Evolutionary conservation across 352 stramenopile genomes (phyloP).

Genomic region (Thalassiosira livingstoniorum): DNA sequence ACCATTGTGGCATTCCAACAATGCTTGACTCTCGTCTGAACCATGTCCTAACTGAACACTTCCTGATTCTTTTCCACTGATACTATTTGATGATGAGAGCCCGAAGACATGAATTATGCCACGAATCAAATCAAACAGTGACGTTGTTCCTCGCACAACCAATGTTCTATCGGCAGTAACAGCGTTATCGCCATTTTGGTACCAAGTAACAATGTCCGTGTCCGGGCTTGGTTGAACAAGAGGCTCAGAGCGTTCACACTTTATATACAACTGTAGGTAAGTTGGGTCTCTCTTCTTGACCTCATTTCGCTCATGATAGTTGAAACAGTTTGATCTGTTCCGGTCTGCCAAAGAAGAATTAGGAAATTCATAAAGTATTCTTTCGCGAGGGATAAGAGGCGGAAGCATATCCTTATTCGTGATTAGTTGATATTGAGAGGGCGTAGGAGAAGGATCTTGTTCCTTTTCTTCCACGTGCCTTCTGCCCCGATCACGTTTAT

Average conservation of each 20-base stretch:
- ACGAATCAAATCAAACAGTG: slow-evolving; percentile 49
- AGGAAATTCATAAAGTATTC: slow-evolving; percentile 32
- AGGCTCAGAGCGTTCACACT: slow-evolving; percentile 57
- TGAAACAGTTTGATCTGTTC: neutral
- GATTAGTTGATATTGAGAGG: slow-evolving; percentile 56
- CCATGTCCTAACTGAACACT: neutral
- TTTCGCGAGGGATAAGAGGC: slow-evolving; percentile 39
- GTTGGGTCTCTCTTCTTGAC: slow-evolving; percentile 23
- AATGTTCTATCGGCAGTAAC: slow-evolving; percentile 55
- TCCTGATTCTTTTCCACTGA: neutral
- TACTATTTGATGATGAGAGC: slow-evolving; percentile 1
- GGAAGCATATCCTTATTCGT: slow-evolving; percentile 46
- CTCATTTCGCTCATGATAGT: neutral
- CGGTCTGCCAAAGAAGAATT: neutral
- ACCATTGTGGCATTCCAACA: slow-evolving; percentile 39
- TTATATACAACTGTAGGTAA: slow-evolving; percentile 59
- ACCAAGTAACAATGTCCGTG: slow-evolving; percentile 59
- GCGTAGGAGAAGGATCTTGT: too few relatives aligned
- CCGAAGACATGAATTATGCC: slow-evolving; percentile 43
- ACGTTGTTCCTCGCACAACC: slow-evolving; percentile 49
- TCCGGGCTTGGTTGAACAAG: slow-evolving; percentile 34
- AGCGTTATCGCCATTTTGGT: slow-evolving; percentile 41
- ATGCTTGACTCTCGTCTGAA: neutral
- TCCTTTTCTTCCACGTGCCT: too few relatives aligned
- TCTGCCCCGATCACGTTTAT: too few relatives aligned